phyloP scores from a whole-genome alignment of 139 green algal genomes.

The Spirogloea muscicola region DNA sequence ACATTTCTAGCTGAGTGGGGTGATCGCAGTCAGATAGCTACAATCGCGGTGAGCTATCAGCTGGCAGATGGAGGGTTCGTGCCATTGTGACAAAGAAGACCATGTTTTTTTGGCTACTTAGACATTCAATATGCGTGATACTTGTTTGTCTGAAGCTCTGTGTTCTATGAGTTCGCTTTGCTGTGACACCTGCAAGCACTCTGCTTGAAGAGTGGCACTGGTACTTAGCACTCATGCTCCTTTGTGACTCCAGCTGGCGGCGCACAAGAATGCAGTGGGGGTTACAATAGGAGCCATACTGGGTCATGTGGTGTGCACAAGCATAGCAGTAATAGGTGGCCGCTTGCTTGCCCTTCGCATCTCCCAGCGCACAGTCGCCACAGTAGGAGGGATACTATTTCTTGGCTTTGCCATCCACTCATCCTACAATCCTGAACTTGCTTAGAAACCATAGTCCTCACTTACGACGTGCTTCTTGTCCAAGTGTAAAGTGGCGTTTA shows the following conservation, averaged over 20 bases:
- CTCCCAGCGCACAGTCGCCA: slow-evolving; percentile 75
- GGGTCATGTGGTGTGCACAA: slow-evolving; percentile 90
- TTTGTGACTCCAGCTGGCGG: slow-evolving; percentile 62
- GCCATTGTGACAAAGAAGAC: background rate
- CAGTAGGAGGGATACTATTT: slow-evolving; percentile 84
- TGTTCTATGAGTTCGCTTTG: no score
- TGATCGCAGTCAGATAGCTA: slow-evolving; percentile 94
- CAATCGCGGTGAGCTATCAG: slow-evolving; percentile 54
- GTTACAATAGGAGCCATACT: slow-evolving; percentile 90
- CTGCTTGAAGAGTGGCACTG: background rate
- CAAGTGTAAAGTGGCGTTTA: no score
- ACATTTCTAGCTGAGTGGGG: slow-evolving; percentile 99
- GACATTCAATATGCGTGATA: no score
- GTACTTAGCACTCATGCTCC: slow-evolving; percentile 46
- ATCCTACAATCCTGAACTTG: no score
- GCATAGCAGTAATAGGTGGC: slow-evolving; percentile 85
- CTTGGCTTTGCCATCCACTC: slow-evolving; percentile 81
- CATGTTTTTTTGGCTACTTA: no score
- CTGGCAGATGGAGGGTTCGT: slow-evolving; percentile 54
- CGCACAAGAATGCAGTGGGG: slow-evolving; percentile 80
- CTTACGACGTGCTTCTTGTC: no score
- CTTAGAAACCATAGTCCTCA: no score
- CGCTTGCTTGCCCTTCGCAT: slow-evolving; percentile 87
- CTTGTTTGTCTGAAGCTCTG: no score
- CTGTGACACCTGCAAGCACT: no score